Base-by-base conservation (phyloP, 2,329 filamentous ascomycete genomes). In the Rachicladosporium sp. region DNA sequence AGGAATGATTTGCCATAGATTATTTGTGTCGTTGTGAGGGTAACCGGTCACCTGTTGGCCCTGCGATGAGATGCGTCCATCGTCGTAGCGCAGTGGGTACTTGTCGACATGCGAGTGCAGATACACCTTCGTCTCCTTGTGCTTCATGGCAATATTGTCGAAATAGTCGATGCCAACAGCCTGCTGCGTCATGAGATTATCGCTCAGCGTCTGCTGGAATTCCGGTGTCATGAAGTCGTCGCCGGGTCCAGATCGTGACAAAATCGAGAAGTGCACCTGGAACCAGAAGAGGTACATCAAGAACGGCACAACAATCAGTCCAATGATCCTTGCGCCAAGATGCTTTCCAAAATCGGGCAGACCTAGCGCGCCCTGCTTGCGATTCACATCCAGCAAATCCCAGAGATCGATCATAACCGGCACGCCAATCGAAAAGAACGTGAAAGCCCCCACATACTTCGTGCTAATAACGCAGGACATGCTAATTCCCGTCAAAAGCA, bases 241-340 rank as follows among this genome's bases (percentile, higher is more conserved):
- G 39, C 91, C 91, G 34, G 91, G 89, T 30, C 91, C 91, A 38
- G 91, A 96, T 44, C 80, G 75, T 50, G 68, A 81, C 46, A 98
- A 73, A 53, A 98, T 85, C 33, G 85, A 73, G 62, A 98, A 98
- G 66, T 98, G 91, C 23, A 98, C 88, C 71, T 98, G 91, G 79
- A 98, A 98, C 91, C 91, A 98, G 73, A 98, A 96, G 35, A 98
- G 76, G 64, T 98, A 98, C 65, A 98, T 93, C 56, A 96, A 71
- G 71, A 96, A 95, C 10, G 91, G 91, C 50, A 96, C 76, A 50
- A 94, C 60, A 52, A 96, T 85, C 41, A 98, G 70, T 10, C 83
- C 88, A 47, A 93, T 69, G n/a, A 80, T 76, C 38, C 91, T 83
- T 46, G 91, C 91, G 31, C 69, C 74, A 59, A 98, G 93, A 65